Evolutionary conservation across 1,284 basidiomycete genomes (phyloP).

Genomic region (Schizophyllum commune): DNA sequence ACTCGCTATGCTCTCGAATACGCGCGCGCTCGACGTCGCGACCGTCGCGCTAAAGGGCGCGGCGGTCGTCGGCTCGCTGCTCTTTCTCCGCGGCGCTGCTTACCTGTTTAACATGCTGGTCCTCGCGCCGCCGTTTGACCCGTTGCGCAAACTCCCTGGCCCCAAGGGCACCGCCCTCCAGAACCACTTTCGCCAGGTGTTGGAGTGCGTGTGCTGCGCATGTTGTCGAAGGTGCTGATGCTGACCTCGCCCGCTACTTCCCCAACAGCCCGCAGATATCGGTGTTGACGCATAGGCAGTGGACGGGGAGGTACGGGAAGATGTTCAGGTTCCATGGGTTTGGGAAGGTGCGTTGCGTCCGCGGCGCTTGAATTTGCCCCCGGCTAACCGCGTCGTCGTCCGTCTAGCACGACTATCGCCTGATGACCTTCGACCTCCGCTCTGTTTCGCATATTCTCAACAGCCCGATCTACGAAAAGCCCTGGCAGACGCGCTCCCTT

Average conservation of each 20-base stretch:
- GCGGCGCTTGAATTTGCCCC: constrained; percentile 17
- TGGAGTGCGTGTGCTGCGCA: constrained; percentile 29
- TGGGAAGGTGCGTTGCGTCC: constrained; percentile 21
- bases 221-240: not conserved
- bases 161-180: constrained; percentile 31
- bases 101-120: constrained; percentile 37
- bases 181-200: constrained; percentile 34
- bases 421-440: constrained; percentile 45
- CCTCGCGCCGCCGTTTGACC: constrained; percentile 36
- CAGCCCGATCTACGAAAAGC: constrained; percentile 42
- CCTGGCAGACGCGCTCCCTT: constrained; percentile 43
- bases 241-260: not conserved
- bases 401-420: constrained; percentile 40
- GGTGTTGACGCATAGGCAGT: constrained; percentile 34
- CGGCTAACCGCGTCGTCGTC: not conserved
- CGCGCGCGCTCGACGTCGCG: not conserved
- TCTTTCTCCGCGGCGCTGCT: constrained; percentile 14
- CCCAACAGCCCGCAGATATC: constrained; percentile 20
- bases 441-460: constrained; percentile 41
- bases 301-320: constrained; percentile 35
- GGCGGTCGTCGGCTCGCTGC: constrained; percentile 22
- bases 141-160: constrained; percentile 39
- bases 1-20: not conserved
- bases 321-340: constrained; percentile 46
- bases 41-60: constrained; percentile 17